These are phyloP conservation scores for Megacollybia marginata DNA, from an alignment of 768 basidiomycete genomes.

Conservation along the genomic window DNA sequence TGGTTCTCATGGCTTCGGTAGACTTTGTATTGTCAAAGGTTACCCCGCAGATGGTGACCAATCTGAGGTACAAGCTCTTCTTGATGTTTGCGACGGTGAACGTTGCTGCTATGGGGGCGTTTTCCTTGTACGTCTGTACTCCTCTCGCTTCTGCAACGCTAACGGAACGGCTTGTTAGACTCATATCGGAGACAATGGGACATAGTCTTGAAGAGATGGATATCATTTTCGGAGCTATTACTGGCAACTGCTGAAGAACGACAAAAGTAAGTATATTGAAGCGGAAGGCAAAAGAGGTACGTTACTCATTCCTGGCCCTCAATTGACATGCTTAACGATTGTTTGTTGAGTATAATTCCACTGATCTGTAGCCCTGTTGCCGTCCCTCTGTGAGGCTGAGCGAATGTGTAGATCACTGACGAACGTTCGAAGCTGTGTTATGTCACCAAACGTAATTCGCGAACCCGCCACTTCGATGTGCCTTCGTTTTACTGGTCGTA, in stretches of 20 bases:
- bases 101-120: slow-evolving; percentile 59
- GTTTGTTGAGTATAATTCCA: too few species aligned
- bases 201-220: slow-evolving; percentile 50
- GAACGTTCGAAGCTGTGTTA: too few species aligned
- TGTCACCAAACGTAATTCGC: too few species aligned
- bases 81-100: slow-evolving; percentile 73
- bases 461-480: too few species aligned
- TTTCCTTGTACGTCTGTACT: slow-evolving; percentile 44
- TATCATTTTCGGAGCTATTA: slow-evolving; percentile 45
- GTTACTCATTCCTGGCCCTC: background rate
- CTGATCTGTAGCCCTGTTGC: too few species aligned
- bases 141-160: background rate
- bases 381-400: too few species aligned
- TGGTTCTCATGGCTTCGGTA: slow-evolving; percentile 13
- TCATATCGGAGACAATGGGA: slow-evolving; percentile 60
- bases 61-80: slow-evolving; percentile 69
- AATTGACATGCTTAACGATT: too few species aligned
- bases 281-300: background rate
- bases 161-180: slow-evolving; percentile 16
- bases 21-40: slow-evolving; percentile 70
- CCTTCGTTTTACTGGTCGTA: too few species aligned
- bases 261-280: slow-evolving; percentile 33
- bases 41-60: slow-evolving; percentile 55
- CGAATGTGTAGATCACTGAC: too few species aligned
- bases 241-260: slow-evolving; percentile 33